Percentiles rank a stretch among this genome's conserved stretches.
These are phyloP conservation scores for Diversispora epigaea DNA, from an alignment of 192 early-diverging fungal species.

Conservation along the genomic window DNA sequence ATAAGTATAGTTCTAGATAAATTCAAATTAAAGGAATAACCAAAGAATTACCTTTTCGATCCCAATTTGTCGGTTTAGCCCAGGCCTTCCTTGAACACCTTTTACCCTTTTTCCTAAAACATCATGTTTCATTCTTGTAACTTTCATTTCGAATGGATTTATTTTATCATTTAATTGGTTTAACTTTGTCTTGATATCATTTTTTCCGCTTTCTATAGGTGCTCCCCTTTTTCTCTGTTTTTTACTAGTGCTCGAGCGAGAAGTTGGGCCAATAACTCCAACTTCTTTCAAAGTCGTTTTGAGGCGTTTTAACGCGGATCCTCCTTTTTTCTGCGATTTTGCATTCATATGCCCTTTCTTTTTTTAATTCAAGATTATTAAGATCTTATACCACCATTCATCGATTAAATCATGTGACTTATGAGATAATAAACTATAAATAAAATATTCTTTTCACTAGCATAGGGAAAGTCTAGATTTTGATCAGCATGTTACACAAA, in stretches of 20 bases:
- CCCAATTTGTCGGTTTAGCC: slow-evolving; percentile 74
- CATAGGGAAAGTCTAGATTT: no score
- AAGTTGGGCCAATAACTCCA: slow-evolving; percentile 72
- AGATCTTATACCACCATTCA: no score
- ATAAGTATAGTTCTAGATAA: not conserved
- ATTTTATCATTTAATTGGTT: slow-evolving; percentile 39
- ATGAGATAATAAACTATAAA: no score
- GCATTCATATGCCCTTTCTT: no score
- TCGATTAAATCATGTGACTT: no score
- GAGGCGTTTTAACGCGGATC: slow-evolving; percentile 81
- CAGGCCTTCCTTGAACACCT: slow-evolving; percentile 79
- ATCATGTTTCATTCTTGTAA: slow-evolving; percentile 77
- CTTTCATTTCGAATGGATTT: slow-evolving; percentile 93
- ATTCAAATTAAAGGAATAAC: not conserved
- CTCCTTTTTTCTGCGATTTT: slow-evolving; percentile 17
- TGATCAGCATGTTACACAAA: no score
- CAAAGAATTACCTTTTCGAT: slow-evolving; percentile 66
- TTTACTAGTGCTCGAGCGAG: slow-evolving; percentile 59
- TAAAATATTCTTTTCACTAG: no score
- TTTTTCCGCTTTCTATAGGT: slow-evolving; percentile 55
- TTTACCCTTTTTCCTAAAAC: slow-evolving; percentile 82
- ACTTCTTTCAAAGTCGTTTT: slow-evolving; percentile 74
- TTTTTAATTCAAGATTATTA: no score
- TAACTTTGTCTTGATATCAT: slow-evolving; percentile 44
- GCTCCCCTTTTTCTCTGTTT: slow-evolving; percentile 60